These are phyloP conservation scores for Botrytis paeoniae DNA, from an alignment of 2,329 filamentous ascomycete genomes.

Conservation along the genomic window DNA sequence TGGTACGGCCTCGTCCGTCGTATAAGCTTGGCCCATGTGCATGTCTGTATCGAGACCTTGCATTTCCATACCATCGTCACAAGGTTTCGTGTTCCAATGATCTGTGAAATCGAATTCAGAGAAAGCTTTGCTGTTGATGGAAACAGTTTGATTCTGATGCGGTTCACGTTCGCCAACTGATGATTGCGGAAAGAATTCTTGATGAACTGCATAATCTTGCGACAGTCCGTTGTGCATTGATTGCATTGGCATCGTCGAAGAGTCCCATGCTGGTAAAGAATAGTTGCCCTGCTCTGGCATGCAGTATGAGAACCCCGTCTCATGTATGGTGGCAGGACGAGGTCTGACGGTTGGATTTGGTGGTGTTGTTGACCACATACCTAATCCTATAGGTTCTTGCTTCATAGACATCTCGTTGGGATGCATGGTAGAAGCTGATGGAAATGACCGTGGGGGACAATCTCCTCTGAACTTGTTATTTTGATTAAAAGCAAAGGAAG, in stretches of 20 bases:
- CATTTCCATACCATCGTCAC: slow-evolving; percentile 56
- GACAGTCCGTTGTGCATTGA: slow-evolving; percentile 45
- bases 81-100: slow-evolving; percentile 54
- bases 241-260: slow-evolving; percentile 49
- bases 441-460: slow-evolving; percentile 43
- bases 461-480: slow-evolving; percentile 50
- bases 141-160: slow-evolving; percentile 24
- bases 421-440: slow-evolving; percentile 48
- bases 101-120: slow-evolving; percentile 36
- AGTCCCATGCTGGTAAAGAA: slow-evolving; percentile 55
- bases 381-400: slow-evolving; percentile 47
- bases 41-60: slow-evolving; percentile 56
- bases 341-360: slow-evolving; percentile 43
- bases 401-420: slow-evolving; percentile 49
- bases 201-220: slow-evolving; percentile 56
- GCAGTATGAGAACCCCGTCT: slow-evolving; percentile 57
- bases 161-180: slow-evolving; percentile 50
- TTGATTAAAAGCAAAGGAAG: slow-evolving; percentile 49
- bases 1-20: slow-evolving; percentile 60
- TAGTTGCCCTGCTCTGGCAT: slow-evolving; percentile 50
- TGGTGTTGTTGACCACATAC: slow-evolving; percentile 55
- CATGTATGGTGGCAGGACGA: slow-evolving; percentile 58
- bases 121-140: slow-evolving; percentile 14
- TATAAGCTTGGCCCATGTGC: slow-evolving; percentile 60
- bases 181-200: slow-evolving; percentile 53